Evolutionary conservation across 129 eudicot species (phyloP).

Genomic region (Flaveria brownii): DNA sequence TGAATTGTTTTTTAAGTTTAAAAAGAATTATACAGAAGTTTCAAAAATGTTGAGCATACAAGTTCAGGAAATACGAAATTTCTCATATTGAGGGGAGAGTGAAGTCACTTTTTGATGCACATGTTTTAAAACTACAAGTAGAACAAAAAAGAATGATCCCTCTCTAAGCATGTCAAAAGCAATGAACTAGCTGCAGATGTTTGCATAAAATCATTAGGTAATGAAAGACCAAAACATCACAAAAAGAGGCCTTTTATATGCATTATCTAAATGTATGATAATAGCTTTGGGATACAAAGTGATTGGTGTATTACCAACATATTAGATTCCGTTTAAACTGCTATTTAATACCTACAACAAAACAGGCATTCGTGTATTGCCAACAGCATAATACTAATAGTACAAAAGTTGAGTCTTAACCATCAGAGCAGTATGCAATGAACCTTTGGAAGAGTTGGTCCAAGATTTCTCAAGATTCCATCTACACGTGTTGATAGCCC

Average conservation of each 20-base stretch:
- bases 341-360: slow-evolving; percentile 12
- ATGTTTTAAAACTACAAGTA: neutral
- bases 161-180: neutral
- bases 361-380: slow-evolving; percentile 27
- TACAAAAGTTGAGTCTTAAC: slow-evolving; percentile 69
- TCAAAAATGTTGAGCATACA: neutral
- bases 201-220: slow-evolving; percentile 1
- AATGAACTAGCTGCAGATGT: neutral
- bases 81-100: neutral
- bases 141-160: neutral
- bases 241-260: neutral
- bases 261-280: neutral
- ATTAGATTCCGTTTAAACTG: neutral
- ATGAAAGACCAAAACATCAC: neutral
- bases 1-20: neutral
- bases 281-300: slow-evolving; percentile 6
- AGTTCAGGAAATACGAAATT: neutral
- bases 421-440: slow-evolving; percentile 72
- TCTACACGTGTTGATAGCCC: slow-evolving; percentile 55
- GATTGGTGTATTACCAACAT: neutral
- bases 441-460: slow-evolving; percentile 87
- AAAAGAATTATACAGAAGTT: neutral
- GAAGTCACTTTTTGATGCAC: neutral
- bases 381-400: slow-evolving; percentile 41
- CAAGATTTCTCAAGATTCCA: slow-evolving; percentile 52